Evolutionary conservation across 2,329 filamentous ascomycete genomes (phyloP).

Genomic region (Nigrograna mackinnonii): DNA sequence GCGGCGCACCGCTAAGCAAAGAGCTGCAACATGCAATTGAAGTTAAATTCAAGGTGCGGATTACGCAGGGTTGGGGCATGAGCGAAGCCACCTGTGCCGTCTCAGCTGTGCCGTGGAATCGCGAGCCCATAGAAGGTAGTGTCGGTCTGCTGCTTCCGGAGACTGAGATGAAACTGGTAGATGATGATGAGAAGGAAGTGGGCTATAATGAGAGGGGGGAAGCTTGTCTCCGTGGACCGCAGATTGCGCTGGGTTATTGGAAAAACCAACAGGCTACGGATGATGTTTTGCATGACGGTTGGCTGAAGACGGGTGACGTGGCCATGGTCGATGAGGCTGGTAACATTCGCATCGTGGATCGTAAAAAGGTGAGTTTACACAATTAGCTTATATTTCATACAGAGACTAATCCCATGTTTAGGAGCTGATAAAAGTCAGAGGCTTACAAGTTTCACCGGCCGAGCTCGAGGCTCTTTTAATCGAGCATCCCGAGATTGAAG

Average conservation of each 20-base stretch:
- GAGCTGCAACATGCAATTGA: slow-evolving; percentile 87
- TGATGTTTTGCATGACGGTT: slow-evolving; percentile 4
- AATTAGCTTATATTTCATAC: no score
- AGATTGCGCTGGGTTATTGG: slow-evolving; percentile 4
- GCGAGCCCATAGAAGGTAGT: no score
- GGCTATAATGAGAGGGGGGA: background rate
- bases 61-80: slow-evolving; percentile 47
- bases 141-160: background rate
- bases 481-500: slow-evolving; percentile 1
- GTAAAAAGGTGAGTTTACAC: background rate
- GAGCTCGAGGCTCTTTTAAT: slow-evolving; percentile 7
- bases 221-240: background rate
- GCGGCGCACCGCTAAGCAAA: slow-evolving; percentile 65
- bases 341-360: slow-evolving; percentile 3
- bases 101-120: no score
- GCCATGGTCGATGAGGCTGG: slow-evolving; percentile 4
- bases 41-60: slow-evolving; percentile 70
- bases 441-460: slow-evolving; percentile 7
- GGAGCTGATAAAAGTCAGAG: slow-evolving; percentile 11
- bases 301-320: slow-evolving; percentile 12
- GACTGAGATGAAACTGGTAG: background rate
- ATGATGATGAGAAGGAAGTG: background rate
- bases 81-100: no score
- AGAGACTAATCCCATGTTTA: background rate
- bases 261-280: slow-evolving; percentile 7